Percentiles rank a stretch among this genome's conserved stretches.
Conservation (phyloP, 2,329 filamentous ascomycete species). For the Arthrobotrys iridis region DNA sequence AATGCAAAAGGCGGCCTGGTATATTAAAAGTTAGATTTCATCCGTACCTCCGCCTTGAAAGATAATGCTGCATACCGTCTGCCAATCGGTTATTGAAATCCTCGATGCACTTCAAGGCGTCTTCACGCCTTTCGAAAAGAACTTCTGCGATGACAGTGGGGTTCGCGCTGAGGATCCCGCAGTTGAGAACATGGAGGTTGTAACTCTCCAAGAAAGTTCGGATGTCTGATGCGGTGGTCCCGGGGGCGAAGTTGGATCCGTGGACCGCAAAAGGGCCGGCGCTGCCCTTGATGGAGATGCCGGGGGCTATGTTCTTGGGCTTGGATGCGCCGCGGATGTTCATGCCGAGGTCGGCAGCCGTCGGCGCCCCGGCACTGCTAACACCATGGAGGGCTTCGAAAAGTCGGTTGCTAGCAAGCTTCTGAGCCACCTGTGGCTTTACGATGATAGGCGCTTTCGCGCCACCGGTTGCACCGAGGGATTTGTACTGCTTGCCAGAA, state of each 20-base stretch:
- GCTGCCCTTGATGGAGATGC: constrained; percentile 77
- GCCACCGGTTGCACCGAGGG: constrained; percentile 60
- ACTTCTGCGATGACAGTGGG: constrained; percentile 83
- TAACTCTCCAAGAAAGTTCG: constrained; percentile 81
- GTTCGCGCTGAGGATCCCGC: constrained; percentile 72
- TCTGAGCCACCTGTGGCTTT: constrained; percentile 61
- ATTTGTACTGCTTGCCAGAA: constrained; percentile 6
- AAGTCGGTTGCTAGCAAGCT: constrained; percentile 62
- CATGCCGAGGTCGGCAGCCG: constrained; percentile 59
- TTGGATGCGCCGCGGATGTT: constrained; percentile 60
- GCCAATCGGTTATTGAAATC: constrained; percentile 76
- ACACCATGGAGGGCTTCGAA: constrained; percentile 62
- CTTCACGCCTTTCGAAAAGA: constrained; percentile 75
- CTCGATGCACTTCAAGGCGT: constrained; percentile 77
- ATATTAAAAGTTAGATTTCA: not conserved
- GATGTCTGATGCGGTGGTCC: constrained; percentile 83
- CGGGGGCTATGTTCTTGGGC: constrained; percentile 59
- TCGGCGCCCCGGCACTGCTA: constrained; percentile 57
- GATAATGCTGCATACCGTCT: constrained; percentile 68
- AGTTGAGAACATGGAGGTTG: constrained; percentile 72
- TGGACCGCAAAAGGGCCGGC: constrained; percentile 77
- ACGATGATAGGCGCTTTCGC: constrained; percentile 60
- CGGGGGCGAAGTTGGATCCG: constrained; percentile 82
- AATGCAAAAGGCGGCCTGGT: constrained; percentile 56
- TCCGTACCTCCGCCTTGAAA: not conserved